Evolutionary conservation across 805 yeast genomes (phyloP), one percentile per base, ranked within the genome.

Genomic region (Candida golubevii): DNA sequence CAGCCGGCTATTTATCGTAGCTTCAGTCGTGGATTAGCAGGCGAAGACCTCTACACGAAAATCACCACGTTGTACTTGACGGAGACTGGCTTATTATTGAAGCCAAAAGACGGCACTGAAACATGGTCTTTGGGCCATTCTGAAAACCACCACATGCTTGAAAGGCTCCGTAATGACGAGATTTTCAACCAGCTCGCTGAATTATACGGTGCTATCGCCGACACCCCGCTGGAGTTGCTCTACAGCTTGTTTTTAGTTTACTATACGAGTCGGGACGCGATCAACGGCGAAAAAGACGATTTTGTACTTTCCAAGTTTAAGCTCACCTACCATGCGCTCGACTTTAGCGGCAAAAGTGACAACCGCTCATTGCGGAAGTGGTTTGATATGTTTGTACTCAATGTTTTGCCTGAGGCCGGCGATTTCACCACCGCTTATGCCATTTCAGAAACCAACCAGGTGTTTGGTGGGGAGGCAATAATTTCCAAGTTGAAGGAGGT

Each of bases 1-100:
- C 64, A 63, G 43, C 47, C 46, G 15, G 47, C 46, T 11, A 42
- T 59, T 12, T 55, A 59, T 41, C 41, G 47, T 11, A 60, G 59
- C 39, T 59, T 53, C 32, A 47, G 44, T 10, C 54, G 56, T 18
- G 66, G 62, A 18, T 42, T 51, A 27, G 54, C 66, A 14, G 49
- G 53, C 7, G 68, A 67, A 41, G 48, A 47, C 8, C 46, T 63
- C n/a, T 67, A 67, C 44, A 50, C 56, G 39, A 69, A 67, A 47
- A 61, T 69, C 15, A 53, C 65, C 28, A 60, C 61, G 36, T 54
- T 70, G 37, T 70, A 69, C 47, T 55, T 69, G 45, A 60, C 69
- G 4, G 64, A 68, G 42, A 50, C 65, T 7, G 74, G 75, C 1
- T 46, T 65, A 8, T 39, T 47, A 30, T 35, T 51, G 31, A 46